A percentile compares a stretch with the other conserved stretches of the same genome.
Conservation (phyloP, 257 asterid genomes). For the Marsdenia floribunda region DNA sequence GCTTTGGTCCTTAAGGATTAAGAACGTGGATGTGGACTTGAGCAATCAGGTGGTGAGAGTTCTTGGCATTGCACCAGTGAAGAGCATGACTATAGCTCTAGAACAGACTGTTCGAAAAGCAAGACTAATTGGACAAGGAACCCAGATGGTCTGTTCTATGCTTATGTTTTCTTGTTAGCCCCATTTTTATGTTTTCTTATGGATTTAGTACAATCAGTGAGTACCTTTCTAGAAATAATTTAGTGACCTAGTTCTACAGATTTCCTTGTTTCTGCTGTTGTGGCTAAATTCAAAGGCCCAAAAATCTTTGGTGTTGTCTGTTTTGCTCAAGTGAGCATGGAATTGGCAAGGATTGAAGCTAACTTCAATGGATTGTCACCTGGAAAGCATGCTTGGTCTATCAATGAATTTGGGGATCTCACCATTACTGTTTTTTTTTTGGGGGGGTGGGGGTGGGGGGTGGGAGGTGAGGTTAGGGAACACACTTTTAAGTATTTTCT, state of each 20-base stretch:
- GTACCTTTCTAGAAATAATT: no score
- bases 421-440: constrained; percentile 23
- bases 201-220: no score
- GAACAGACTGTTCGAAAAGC: constrained; percentile 93
- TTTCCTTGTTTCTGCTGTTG: constrained; percentile 96
- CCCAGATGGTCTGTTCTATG: no score
- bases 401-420: constrained; percentile 85
- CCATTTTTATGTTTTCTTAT: no score
- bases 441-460: no score
- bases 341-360: constrained; percentile 69
- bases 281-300: constrained; percentile 91
- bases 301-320: constrained; percentile 75
- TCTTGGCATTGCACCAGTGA: constrained; percentile 80
- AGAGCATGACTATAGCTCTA: constrained; percentile 71
- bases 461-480: neutral
- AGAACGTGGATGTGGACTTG: constrained; percentile 79
- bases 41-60: no score
- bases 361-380: constrained; percentile 72
- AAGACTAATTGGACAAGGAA: constrained; percentile 87
- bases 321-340: no score
- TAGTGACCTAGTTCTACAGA: no score
- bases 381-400: constrained; percentile 85
- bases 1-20: constrained; percentile 47
- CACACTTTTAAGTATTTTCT: neutral
- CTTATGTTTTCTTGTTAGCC: no score